Evolutionary conservation across 495 filamentous ascomycete genomes (phyloP), one percentile per base, ranked within the genome.

Genomic region (Lasiosphaeriaceae sp.): DNA sequence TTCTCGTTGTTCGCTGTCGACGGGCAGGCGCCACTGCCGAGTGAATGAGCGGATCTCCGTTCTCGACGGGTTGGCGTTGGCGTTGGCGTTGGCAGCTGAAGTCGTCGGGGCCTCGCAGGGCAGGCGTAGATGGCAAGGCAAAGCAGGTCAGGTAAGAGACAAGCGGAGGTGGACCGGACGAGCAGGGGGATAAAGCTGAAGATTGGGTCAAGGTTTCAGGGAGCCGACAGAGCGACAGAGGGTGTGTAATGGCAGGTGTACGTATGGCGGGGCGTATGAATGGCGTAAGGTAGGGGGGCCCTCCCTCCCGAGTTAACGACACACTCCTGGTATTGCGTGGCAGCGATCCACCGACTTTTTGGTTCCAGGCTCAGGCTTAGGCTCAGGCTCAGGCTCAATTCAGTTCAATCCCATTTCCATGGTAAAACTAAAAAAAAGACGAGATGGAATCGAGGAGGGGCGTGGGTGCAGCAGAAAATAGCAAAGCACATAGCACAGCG

Each of bases 151-250:
- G 53, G 52, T 26, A 47, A 34, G 20, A 48, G 59, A 45, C 53
- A 45, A 24, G 47, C 51, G 46, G 46, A 52, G 59, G 54, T 56
- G 54, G 58, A 56, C 53, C 56, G 47, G 59, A 50, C 17, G 41
- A 55, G 59, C 59, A 56, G 61, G 59, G 62, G 56, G 53, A 66
- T 69, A 65, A 66, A 69, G 66, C 58, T 64, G 63, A 61, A 48
- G 59, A 41, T 53, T 45, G 56, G 61, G 50, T 47, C 50, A 58
- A 58, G 58, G 59, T 63, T 67, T 66, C 60, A 66, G 58, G 58
- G 55, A 58, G 55, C 63, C 52, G 55, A 34, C 26, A 53, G 12
- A 41, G 41, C 52, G 55, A 34, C 26, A 53, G 12, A 41, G 41
- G 23, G 55, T 50, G 37, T 52, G 26, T 31, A 31, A 31, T 3